phyloP scores from a whole-genome alignment of 2,329 filamentous ascomycete genomes.

The Calonectria pauciramosa region DNA sequence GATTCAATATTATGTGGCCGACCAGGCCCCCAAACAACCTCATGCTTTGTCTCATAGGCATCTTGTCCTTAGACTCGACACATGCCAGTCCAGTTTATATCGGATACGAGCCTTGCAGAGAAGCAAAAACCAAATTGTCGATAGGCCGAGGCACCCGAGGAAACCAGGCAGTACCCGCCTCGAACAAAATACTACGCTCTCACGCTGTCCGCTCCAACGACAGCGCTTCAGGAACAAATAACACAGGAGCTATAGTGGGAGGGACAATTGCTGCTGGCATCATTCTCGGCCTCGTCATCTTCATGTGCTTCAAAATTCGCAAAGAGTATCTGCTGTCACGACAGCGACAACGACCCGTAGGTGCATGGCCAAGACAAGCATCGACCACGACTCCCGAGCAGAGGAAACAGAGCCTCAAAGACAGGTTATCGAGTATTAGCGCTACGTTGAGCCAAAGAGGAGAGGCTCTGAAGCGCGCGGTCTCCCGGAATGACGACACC shows the following conservation, averaged over 20 bases:
- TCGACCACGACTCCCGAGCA: not conserved
- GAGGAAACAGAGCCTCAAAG: not conserved
- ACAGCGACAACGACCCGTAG: not conserved
- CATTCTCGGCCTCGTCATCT: slow-evolving; percentile 32
- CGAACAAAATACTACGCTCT: not conserved
- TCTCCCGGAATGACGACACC: not conserved
- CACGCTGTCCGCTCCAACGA: slow-evolving; percentile 6
- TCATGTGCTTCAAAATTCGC: slow-evolving; percentile 34
- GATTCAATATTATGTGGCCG: slow-evolving; percentile 11
- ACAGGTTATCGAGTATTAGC: not conserved
- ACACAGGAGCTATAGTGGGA: slow-evolving; percentile 36
- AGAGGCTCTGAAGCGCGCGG: not conserved
- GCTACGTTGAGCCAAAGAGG: not conserved
- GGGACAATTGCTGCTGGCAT: slow-evolving; percentile 36
- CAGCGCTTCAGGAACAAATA: not conserved
- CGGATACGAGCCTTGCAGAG: not conserved
- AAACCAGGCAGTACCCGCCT: not conserved
- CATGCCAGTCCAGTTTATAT: slow-evolving; percentile 27
- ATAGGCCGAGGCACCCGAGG: not conserved
- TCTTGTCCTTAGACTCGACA: not conserved
- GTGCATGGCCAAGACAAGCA: not conserved
- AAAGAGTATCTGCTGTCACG: slow-evolving; percentile 25
- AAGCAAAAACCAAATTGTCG: slow-evolving; percentile 20
- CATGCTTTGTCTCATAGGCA: slow-evolving; percentile 16
- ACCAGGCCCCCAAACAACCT: slow-evolving; percentile 19